Percentiles rank a stretch among this genome's conserved stretches.
Evolutionary conservation across 495 filamentous ascomycete genomes (phyloP).

Genomic region (Aspergillus egyptiacus): DNA sequence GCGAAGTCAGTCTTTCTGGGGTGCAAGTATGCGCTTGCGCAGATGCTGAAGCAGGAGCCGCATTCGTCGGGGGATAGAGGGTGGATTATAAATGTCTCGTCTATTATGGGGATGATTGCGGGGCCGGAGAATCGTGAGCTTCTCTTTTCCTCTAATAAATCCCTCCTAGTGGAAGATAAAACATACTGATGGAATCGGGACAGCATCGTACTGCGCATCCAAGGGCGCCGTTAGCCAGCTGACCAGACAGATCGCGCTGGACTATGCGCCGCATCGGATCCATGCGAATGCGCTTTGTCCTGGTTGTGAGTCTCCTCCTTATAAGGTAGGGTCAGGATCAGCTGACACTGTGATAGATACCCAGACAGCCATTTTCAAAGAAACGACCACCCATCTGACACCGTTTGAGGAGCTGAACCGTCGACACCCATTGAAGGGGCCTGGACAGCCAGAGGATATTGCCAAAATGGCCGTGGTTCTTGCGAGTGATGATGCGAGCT

Average conservation of each 20-base stretch:
- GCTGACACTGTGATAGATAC: constrained; percentile 14
- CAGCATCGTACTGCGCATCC: constrained; percentile 42
- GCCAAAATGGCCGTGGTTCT: constrained; percentile 44
- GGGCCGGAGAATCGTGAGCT: constrained; percentile 8
- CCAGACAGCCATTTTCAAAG: constrained; percentile 22
- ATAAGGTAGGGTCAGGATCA: constrained; percentile 17
- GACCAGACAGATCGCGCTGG: constrained; percentile 43
- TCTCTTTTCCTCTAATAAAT: no score
- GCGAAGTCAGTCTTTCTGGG: constrained; percentile 43
- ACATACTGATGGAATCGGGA: no score
- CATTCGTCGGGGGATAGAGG: constrained; percentile 39
- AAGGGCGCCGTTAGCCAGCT: constrained; percentile 46
- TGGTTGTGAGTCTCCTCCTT: constrained; percentile 50
- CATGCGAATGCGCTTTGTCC: constrained; percentile 51
- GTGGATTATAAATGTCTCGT: constrained; percentile 50
- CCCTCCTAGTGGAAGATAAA: no score
- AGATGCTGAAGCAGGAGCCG: constrained; percentile 47
- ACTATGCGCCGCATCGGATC: constrained; percentile 45
- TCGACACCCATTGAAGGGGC: constrained; percentile 34
- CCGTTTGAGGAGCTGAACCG: constrained; percentile 13
- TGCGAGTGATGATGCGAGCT: constrained; percentile 42
- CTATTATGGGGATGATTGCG: constrained; percentile 38
- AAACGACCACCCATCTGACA: neutral
- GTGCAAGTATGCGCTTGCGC: constrained; percentile 40
- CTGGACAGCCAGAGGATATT: constrained; percentile 41